These are phyloP conservation scores for Mollisiaceae sp. DNA, from an alignment of 2,329 filamentous ascomycete species.

Conservation along the genomic window DNA sequence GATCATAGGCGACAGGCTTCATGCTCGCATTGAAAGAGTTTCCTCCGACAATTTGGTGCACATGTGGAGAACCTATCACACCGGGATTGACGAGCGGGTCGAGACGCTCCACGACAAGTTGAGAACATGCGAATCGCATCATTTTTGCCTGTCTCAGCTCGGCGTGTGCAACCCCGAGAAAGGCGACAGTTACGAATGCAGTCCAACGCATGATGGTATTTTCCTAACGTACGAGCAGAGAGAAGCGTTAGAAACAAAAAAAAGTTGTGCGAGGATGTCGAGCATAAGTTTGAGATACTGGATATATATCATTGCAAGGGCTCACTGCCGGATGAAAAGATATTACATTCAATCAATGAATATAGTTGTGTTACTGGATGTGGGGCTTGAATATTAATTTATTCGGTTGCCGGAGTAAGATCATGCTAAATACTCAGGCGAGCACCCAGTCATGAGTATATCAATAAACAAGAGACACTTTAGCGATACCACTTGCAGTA, in stretches of 20 bases:
- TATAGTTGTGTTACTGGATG: not conserved
- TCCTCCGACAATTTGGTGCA: constrained; percentile 30
- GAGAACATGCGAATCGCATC: constrained; percentile 26
- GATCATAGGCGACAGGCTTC: constrained; percentile 37
- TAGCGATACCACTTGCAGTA: not conserved
- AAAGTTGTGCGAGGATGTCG: not conserved
- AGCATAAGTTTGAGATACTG: not conserved
- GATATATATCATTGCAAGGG: not conserved
- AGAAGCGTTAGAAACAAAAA: not conserved
- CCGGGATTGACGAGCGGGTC: constrained; percentile 30
- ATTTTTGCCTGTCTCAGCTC: constrained; percentile 4
- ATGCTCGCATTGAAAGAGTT: constrained; percentile 49
- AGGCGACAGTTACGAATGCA: not conserved
- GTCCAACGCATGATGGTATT: constrained; percentile 3
- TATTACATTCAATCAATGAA: not conserved
- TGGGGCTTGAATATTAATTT: constrained; percentile 10
- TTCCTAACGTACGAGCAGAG: not conserved
- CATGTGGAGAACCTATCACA: constrained; percentile 24
- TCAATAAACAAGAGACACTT: not conserved
- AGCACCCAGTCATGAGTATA: not conserved
- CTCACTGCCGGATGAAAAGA: not conserved
- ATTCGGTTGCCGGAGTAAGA: not conserved
- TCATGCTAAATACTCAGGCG: not conserved
- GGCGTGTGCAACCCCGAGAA: not conserved
- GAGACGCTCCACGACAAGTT: constrained; percentile 29